Percentiles rank a stretch among this genome's conserved stretches.
These are phyloP conservation scores for Cercospora sesami DNA, from an alignment of 2,329 filamentous ascomycete genomes.

Conservation along the genomic window DNA sequence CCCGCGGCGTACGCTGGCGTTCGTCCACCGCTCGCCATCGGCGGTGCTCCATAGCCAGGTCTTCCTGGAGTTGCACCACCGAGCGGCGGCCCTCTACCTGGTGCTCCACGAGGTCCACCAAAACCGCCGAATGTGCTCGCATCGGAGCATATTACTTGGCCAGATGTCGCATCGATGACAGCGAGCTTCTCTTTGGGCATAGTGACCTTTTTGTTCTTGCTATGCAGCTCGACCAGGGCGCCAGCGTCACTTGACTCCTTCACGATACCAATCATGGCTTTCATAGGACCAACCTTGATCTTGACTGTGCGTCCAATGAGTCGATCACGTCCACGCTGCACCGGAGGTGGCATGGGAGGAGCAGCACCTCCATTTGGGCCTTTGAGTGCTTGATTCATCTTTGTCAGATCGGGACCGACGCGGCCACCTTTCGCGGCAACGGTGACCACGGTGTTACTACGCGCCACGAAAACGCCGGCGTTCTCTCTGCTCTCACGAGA, in stretches of 20 bases:
- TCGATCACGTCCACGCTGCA: constrained; percentile 73
- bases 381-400: constrained; percentile 90
- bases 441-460: constrained; percentile 81
- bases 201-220: constrained; percentile 87
- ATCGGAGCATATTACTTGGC: constrained; percentile 71
- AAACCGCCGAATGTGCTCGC: constrained; percentile 30
- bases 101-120: constrained; percentile 21
- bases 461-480: constrained; percentile 83
- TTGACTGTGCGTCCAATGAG: constrained; percentile 89
- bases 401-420: constrained; percentile 74
- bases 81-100: constrained; percentile 22
- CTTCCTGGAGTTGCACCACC: constrained; percentile 64
- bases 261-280: constrained; percentile 90
- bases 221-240: constrained; percentile 88
- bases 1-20: constrained; percentile 62
- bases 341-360: constrained; percentile 66
- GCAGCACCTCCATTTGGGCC: constrained; percentile 53
- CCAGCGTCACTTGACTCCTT: constrained; percentile 87
- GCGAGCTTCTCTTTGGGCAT: constrained; percentile 78
- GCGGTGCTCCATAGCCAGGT: constrained; percentile 56
- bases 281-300: constrained; percentile 83
- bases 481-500: constrained; percentile 83
- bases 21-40: constrained; percentile 59
- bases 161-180: constrained; percentile 78
- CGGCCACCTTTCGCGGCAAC: constrained; percentile 92